These are phyloP conservation scores for Nicotiana tomentosiformis DNA, from an alignment of 257 asterid species.

Conservation along the genomic window DNA sequence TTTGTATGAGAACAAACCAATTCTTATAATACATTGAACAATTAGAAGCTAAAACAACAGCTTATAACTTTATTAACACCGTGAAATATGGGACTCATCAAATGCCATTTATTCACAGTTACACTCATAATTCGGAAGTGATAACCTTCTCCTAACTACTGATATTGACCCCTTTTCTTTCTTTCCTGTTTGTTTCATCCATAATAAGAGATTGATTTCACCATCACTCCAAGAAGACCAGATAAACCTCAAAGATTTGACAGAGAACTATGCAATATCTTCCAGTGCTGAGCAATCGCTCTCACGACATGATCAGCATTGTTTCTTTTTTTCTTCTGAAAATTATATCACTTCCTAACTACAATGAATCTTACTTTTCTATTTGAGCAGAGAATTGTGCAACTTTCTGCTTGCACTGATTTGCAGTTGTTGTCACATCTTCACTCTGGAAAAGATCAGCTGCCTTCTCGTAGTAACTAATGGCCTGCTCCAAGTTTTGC, in stretches of 20 bases:
- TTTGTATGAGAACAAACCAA: not conserved
- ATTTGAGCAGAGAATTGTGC: conserved; percentile 89
- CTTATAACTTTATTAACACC: not conserved
- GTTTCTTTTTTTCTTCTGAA: not conserved
- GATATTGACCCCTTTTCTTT: not conserved
- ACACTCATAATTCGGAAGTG: not conserved
- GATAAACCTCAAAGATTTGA: not conserved
- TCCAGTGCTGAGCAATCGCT: not conserved
- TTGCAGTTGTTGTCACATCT: conserved; percentile 74
- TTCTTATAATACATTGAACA: not conserved
- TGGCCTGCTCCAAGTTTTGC: conserved; percentile 72
- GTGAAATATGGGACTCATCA: not conserved
- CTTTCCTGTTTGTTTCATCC: not conserved
- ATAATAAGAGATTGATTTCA: not conserved
- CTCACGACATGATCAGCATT: not conserved
- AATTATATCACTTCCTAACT: not conserved
- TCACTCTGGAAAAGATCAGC: conserved; percentile 91
- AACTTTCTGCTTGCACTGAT: conserved; percentile 90
- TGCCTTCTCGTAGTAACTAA: conserved; percentile 76
- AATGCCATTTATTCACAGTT: not conserved
- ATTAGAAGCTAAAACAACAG: not conserved
- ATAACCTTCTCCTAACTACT: not conserved
- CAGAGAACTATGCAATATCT: not conserved
- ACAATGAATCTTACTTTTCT: conserved; percentile 57
- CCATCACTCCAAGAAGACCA: not conserved